Base-by-base conservation (phyloP, 2,329 filamentous ascomycete genomes). In the Fusarium incarnatum region DNA sequence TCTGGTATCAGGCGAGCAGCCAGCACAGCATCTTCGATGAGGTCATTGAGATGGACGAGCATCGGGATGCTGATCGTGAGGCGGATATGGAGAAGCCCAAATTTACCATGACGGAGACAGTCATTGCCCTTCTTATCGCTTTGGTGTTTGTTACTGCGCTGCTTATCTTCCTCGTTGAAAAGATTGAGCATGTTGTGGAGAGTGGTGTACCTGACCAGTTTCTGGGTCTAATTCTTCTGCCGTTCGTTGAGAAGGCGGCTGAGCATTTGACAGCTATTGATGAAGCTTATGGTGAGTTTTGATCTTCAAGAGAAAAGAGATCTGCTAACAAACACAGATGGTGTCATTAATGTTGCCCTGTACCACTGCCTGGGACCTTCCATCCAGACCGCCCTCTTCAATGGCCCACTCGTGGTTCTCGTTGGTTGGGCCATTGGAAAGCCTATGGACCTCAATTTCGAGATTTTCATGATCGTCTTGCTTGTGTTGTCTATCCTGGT, bases 331-430 rank as follows among this genome's bases (percentile, higher is more conserved):
- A 20, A 15, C 8, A 1, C 1, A 78, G 88, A 89, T 64, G 86
- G 88, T 30, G 85, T 87, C 50, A 91, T 91, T 79, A 92, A 92
- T 73, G 88, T 91, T 69, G 90, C 90, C 0, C 82, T 92, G 13
- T 90, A 90, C 56, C 91, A 94, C 75, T 90, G 92, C 56, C 85
- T 94, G 12, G 91, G 89, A 8, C 89, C 91, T 5, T 91, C 89
- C 3, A 91, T 94, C 59, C 92, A 94, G 75, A 94, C 92, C 0
- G 91, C 92, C 0, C 83, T 94, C 4, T 86, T 94, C 78, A 94
- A 94, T 75, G 90, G 89, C 0, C 91, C 91, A 2, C 83, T 94
- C 4, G 88, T 91, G 12, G 88, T 94, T 25, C 81, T 94, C 27
- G 87, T 93, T 27, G 90, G 88, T 11, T 94, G 91, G 92, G 87